Conservation (phyloP, 805 yeast species). For the Millerozyma miso region DNA sequence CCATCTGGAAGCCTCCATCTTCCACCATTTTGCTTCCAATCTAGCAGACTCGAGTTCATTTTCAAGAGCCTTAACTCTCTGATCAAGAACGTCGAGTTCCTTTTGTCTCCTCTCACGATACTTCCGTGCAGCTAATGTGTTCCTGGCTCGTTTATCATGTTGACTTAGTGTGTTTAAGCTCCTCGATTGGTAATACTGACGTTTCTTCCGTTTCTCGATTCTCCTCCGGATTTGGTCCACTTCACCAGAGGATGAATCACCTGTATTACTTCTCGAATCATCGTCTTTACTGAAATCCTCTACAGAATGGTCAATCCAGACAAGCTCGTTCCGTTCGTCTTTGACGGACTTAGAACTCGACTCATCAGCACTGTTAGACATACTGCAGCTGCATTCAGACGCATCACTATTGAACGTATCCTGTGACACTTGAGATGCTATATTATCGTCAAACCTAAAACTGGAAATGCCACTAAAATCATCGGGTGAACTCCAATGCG, state of each 20-base stretch:
- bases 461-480: not conserved
- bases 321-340: not conserved
- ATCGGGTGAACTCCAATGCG: not conserved
- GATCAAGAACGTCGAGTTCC: constrained; percentile 7
- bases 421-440: not conserved
- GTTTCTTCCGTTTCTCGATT: constrained; percentile 5
- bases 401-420: not conserved
- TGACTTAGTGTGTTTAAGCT: not conserved
- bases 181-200: not conserved
- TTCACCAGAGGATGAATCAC: not conserved
- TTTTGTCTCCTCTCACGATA: constrained; percentile 6
- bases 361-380: not conserved
- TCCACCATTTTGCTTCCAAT: constrained; percentile 8
- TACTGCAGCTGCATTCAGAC: not conserved
- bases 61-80: constrained; percentile 7
- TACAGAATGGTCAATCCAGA: constrained; percentile 6
- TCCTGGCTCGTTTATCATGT: constrained; percentile 3
- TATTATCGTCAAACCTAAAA: not conserved
- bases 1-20: constrained; percentile 9
- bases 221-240: constrained; percentile 4
- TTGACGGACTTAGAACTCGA: not conserved
- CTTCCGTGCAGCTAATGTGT: constrained; percentile 8
- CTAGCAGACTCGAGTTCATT: constrained; percentile 4
- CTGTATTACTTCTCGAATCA: not conserved
- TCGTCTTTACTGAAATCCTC: not conserved